Conservation (phyloP, 139 green algal genomes). For the Chlamydomonas sp. region DNA sequence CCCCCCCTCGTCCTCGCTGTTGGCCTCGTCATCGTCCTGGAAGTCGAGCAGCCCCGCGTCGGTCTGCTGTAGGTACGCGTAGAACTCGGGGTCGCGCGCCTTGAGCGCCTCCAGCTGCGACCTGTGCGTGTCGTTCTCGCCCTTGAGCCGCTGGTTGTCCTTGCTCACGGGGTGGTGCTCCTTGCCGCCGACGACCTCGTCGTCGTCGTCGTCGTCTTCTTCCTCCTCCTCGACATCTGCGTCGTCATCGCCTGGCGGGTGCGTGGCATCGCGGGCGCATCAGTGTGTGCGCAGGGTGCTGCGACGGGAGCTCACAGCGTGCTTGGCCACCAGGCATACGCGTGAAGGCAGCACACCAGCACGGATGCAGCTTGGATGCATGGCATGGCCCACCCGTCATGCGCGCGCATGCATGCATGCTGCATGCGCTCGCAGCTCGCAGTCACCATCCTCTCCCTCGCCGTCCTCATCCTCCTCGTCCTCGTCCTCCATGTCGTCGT, state of each 20-base stretch:
- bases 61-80: slow-evolving; percentile 59
- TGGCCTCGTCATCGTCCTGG: slow-evolving; percentile 46
- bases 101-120: slow-evolving; percentile 74
- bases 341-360: too few relatives aligned
- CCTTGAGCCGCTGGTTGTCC: slow-evolving; percentile 42
- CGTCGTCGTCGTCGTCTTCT: slow-evolving; percentile 20
- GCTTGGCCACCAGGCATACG: too few relatives aligned
- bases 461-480: not conserved
- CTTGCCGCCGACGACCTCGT: slow-evolving; percentile 12
- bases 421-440: too few relatives aligned
- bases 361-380: too few relatives aligned
- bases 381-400: too few relatives aligned
- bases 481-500: slow-evolving; percentile 16
- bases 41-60: slow-evolving; percentile 87
- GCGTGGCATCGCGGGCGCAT: too few relatives aligned
- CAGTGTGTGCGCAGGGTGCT: too few relatives aligned
- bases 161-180: slow-evolving; percentile 24
- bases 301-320: too few relatives aligned
- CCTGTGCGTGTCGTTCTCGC: slow-evolving; percentile 40
- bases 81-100: slow-evolving; percentile 90
- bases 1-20: slow-evolving; percentile 40
- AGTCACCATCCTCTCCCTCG: not conserved
- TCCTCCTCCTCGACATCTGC: not conserved
- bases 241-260: too few relatives aligned
- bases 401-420: too few relatives aligned